These are phyloP conservation scores for Asterophora parasitica DNA, from an alignment of 768 basidiomycete species.

Conservation along the genomic window DNA sequence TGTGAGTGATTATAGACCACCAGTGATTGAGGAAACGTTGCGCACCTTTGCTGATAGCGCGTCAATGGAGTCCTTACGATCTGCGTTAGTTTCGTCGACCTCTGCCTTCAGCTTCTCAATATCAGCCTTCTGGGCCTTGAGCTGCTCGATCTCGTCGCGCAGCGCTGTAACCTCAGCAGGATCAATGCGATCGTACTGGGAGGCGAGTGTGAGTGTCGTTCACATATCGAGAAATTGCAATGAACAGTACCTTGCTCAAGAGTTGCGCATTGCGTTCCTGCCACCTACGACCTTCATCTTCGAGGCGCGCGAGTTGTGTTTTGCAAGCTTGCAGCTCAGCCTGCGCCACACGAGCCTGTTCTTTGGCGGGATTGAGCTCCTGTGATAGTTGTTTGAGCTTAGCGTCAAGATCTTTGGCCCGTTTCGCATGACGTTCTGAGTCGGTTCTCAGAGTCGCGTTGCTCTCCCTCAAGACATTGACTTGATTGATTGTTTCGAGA, in stretches of 20 bases:
- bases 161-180: slow-evolving; percentile 78
- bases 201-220: neutral
- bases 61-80: slow-evolving; percentile 25
- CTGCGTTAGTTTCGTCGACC: slow-evolving; percentile 20
- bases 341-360: slow-evolving; percentile 56
- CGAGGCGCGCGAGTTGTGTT: slow-evolving; percentile 61
- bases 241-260: slow-evolving; percentile 60
- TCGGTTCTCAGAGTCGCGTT: slow-evolving; percentile 82
- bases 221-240: neutral
- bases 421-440: slow-evolving; percentile 64
- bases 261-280: slow-evolving; percentile 80
- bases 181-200: slow-evolving; percentile 82
- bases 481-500: slow-evolving; percentile 80
- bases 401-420: slow-evolving; percentile 59
- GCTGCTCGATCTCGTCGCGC: slow-evolving; percentile 61
- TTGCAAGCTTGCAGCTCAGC: slow-evolving; percentile 75
- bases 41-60: slow-evolving; percentile 28
- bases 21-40: neutral
- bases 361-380: slow-evolving; percentile 73
- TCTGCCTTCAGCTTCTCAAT: slow-evolving; percentile 23
- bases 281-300: slow-evolving; percentile 77
- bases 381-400: slow-evolving; percentile 52
- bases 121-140: slow-evolving; percentile 40
- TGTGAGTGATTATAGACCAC: neutral
- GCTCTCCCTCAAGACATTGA: slow-evolving; percentile 83